Base-by-base conservation (phyloP, 768 basidiomycete genomes). In the Hygrocybe coccinea region DNA sequence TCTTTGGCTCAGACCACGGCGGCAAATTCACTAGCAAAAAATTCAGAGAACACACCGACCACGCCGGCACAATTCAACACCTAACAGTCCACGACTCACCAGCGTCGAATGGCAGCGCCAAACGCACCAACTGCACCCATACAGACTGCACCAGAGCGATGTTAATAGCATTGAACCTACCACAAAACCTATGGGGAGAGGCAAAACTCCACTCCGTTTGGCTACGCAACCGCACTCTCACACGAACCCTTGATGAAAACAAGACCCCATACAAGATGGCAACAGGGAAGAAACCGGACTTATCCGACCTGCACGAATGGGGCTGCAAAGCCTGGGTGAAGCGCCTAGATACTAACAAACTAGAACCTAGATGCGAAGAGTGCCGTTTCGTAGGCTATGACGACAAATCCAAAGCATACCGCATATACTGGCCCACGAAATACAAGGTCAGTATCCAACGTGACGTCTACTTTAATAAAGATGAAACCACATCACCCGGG, bases 111-210 rank as follows among this genome's bases (percentile, higher is more conserved):
- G 67, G 71, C 15, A 61, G 59, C n/a, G 58, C 66, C 3, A 68
- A 74, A 60, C 57, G 61, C 9, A 62, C 58, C 24, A 68, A 69
- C 43, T 53, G 67, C 17, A 65, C 62, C 14, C 64, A 67, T 29
- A 8, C 66, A 1, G 64, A 66, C 24, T 46, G 47, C 29, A 56
- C 61, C 25, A 59, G 59, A 48, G 67, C 70, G 2, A 68, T 76
- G 65, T 55, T 74, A 1, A 54, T 66, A 33, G 59, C 52, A 25
- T 49, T 24, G 5, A 29, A 29, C 8, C 29, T 29, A 29, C 29
- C 29, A 29, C 29, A 59, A 14, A 60, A 35, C 25, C 62, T 78
- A 0, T 80, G 76, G 77, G 72, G 67, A 1, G 68, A 77, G 17
- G 72, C 70, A 0, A 59, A 71, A 0, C 48, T 46, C 1, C 67